Base-by-base conservation (phyloP, 148 eudicot species). In the Arctostaphylos glauca region DNA sequence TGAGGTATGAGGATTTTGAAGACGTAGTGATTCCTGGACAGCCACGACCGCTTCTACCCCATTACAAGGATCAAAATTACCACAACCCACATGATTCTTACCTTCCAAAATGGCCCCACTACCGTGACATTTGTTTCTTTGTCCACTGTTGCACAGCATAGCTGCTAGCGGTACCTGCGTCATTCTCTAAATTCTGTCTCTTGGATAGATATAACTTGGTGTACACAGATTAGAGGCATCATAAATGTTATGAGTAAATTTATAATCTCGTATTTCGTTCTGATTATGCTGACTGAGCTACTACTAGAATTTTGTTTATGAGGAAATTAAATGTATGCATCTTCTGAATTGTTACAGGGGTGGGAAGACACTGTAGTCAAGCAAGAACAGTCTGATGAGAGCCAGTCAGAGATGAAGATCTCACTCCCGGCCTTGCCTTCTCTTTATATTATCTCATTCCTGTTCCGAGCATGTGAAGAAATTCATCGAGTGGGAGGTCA, bases 361-460 rank as follows among this genome's bases (percentile, higher is more conserved):
- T 96, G 99, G 99, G 99, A 96, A 87, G 97, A 93, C 86, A 88
- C 92, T n/a, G 84, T 95, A 48, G 94, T 93, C 80, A 96, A 92
- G 91, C 95, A 94, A 87, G 98, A 93, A 43, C 93, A 87, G 53
- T 86, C 95, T 73, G 87, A 83, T 88, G 97, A 91, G 73, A 87
- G 84, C 86, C 89, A 88, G 82, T 88, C 95, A 18, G 98, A 93
- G 82, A 92, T 96, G 93, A 93, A 92, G 83, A 92, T 96, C 86
- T 91, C 88, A 31, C 99, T 96, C 80, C 99, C 98, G 62, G 90
- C 93, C 41, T 89, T 94, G 90, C 99, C 99, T 74, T 96, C 99
- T 79, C 82, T 93, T 48, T 96, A 96, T 80, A 81, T 96, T 43
- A 88, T 89, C 72, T 96, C 99, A n/a, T 93, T 91, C 86, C 83